Evolutionary conservation across 73 alveolate species (phyloP).

Genomic region (Symbiodinium pilosum): DNA sequence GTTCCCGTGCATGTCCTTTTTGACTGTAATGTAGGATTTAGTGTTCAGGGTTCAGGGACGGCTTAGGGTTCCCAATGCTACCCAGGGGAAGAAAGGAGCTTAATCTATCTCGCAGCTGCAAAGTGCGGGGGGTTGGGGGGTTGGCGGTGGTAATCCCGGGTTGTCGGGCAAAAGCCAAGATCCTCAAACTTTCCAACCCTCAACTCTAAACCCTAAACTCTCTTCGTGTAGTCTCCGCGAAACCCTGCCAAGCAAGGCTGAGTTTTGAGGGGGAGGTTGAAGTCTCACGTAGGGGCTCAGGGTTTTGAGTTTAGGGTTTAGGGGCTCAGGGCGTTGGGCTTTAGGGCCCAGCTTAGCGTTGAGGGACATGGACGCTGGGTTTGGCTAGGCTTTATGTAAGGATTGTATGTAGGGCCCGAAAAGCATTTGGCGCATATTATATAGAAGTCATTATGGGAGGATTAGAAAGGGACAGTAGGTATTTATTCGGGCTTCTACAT

Average conservation of each 20-base stretch:
- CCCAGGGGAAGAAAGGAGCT: too few relatives aligned
- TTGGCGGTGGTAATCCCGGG: not conserved
- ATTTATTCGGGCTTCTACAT: not conserved
- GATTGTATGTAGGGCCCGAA: not conserved
- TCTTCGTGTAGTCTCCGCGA: not conserved
- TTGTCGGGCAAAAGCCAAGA: not conserved
- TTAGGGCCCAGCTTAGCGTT: not conserved
- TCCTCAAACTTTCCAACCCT: not conserved
- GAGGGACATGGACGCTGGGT: not conserved
- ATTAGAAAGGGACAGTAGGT: not conserved
- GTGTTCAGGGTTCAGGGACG: too few relatives aligned
- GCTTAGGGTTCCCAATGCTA: too few relatives aligned
- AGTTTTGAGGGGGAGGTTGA: not conserved
- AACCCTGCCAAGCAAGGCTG: not conserved
- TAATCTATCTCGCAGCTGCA: too few relatives aligned
- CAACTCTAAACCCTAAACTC: not conserved
- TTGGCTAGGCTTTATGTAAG: not conserved
- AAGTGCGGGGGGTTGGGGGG: not conserved
- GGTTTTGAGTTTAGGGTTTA: too few relatives aligned
- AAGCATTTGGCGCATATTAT: too few relatives aligned
- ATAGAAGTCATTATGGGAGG: not conserved
- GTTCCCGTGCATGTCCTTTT: too few relatives aligned
- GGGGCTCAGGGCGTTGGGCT: not conserved
- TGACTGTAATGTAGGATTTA: too few relatives aligned
- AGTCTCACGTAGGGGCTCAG: conserved; percentile 38